Evolutionary conservation across 371 early-diverging fungal species (phyloP).

Genomic region (Apophysomyces ossiformis): DNA sequence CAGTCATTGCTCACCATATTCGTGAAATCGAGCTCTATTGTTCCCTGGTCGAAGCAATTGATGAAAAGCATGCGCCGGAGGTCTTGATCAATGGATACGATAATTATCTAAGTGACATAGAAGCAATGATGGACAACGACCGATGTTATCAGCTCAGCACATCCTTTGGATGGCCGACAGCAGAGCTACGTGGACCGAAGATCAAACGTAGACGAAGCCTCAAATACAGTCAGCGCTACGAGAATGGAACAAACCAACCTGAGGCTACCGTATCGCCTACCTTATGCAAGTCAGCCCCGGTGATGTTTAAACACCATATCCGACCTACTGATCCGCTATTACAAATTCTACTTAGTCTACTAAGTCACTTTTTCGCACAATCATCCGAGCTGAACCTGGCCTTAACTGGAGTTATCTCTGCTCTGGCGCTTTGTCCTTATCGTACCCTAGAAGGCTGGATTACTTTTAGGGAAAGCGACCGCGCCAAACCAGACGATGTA

Average conservation of each 20-base stretch:
- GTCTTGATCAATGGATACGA: conserved; percentile 66
- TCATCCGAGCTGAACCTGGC: conserved; percentile 85
- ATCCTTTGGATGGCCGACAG: conserved; percentile 12
- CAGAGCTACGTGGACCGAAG: conserved; percentile 1
- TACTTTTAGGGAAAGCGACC: conserved; percentile 62
- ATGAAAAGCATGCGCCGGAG: conserved; percentile 51
- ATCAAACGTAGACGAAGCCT: conserved; percentile 44
- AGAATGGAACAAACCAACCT: not conserved
- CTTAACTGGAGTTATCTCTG: conserved; percentile 81
- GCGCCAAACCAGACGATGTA: conserved; percentile 35
- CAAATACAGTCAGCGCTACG: conserved; percentile 53
- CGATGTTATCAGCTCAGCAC: conserved; percentile 49
- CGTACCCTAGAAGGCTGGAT: conserved; percentile 74
- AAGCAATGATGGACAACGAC: conserved; percentile 62
- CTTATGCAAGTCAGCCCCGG: conserved; percentile 17
- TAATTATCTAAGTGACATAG: conserved; percentile 73
- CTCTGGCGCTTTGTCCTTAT: conserved; percentile 71
- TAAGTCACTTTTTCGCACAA: conserved; percentile 78
- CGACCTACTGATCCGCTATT: conserved; percentile 63
- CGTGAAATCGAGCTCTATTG: conserved; percentile 67
- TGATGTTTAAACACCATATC: conserved; percentile 48
- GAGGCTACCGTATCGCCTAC: not conserved
- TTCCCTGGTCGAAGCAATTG: conserved; percentile 60
- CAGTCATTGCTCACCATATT: conserved; percentile 49
- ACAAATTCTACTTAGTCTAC: conserved; percentile 59